Evolutionary conservation across 2,329 filamentous ascomycete genomes (phyloP).

Genomic region (Akanthomyces lecanii): DNA sequence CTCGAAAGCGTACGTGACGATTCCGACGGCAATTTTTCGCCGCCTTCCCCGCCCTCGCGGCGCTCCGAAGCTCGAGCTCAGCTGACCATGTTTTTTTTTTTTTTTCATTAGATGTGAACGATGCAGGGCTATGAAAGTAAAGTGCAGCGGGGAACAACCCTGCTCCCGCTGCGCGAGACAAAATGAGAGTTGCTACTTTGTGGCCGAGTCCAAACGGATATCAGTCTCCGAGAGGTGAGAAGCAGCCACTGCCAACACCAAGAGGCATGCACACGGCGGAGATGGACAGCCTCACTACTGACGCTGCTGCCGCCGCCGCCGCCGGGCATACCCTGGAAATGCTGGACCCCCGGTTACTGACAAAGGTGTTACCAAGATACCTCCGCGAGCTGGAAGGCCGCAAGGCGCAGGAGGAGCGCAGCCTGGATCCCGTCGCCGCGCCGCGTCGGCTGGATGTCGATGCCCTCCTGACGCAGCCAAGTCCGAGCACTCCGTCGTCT

Average conservation of each 20-base stretch:
- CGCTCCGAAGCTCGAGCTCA: background rate
- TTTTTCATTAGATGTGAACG: constrained; percentile 30
- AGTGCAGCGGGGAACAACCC: constrained; percentile 23
- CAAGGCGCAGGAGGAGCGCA: constrained; percentile 9
- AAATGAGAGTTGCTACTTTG: constrained; percentile 23
- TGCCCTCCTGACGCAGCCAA: constrained; percentile 9
- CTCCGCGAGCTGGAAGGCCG: constrained; percentile 16
- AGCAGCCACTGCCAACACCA: background rate
- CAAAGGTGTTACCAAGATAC: constrained; percentile 6
- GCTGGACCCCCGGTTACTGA: constrained; percentile 2
- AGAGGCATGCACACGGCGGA: background rate
- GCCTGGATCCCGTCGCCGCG: constrained; percentile 13
- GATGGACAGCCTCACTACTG: background rate
- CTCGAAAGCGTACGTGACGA: constrained; percentile 16
- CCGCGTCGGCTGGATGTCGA: constrained; percentile 14
- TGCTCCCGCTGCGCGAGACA: constrained; percentile 22
- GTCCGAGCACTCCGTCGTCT: constrained; percentile 4
- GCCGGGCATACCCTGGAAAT: background rate
- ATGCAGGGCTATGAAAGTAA: constrained; percentile 25
- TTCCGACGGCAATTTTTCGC: constrained; percentile 14
- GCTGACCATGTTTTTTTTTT: constrained; percentile 1
- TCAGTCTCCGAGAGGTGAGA: constrained; percentile 23
- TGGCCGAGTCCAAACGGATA: constrained; percentile 22
- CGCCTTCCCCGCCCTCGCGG: background rate
- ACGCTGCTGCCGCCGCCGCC: background rate